These are phyloP conservation scores for Vigna hirtella DNA, from an alignment of 306 rosid species.

Conservation along the genomic window DNA sequence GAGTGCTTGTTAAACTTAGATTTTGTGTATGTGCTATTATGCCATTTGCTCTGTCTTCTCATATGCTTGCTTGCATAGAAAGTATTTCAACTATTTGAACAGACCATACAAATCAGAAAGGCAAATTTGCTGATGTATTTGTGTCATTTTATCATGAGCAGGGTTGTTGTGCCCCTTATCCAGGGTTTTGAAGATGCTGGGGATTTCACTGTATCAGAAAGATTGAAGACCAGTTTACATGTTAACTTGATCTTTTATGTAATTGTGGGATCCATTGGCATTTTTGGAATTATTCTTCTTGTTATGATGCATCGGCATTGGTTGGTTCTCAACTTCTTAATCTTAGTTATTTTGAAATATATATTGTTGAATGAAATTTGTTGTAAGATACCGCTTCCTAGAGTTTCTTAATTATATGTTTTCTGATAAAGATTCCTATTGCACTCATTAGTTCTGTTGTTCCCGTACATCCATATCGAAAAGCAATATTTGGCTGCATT, in stretches of 20 bases:
- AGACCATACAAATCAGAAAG: slow-evolving; percentile 29
- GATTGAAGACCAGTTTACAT: slow-evolving; percentile 94
- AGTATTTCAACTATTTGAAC: slow-evolving; percentile 32
- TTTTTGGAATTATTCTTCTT: slow-evolving; percentile 81
- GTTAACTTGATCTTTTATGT: slow-evolving; percentile 86
- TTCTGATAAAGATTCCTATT: background rate
- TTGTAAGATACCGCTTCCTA: slow-evolving; percentile 13
- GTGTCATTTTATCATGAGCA: slow-evolving; percentile 54
- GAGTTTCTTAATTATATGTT: slow-evolving; percentile 11
- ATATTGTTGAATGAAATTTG: slow-evolving; percentile 18
- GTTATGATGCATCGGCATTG: slow-evolving; percentile 64
- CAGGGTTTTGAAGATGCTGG: slow-evolving; percentile 99
- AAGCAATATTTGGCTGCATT: background rate
- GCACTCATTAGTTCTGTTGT: slow-evolving; percentile 27
- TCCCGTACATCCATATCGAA: background rate
- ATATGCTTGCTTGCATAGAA: background rate
- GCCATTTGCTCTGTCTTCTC: slow-evolving; percentile 32
- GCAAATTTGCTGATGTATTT: slow-evolving; percentile 55
- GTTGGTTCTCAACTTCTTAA: slow-evolving; percentile 58
- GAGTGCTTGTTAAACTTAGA: slow-evolving; percentile 17
- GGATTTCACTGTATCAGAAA: slow-evolving; percentile 84
- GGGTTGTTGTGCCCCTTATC: slow-evolving; percentile 99
- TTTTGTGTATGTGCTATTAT: slow-evolving; percentile 26
- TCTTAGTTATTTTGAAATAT: slow-evolving; percentile 32
- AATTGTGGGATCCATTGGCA: slow-evolving; percentile 80